Evolutionary conservation across 495 filamentous ascomycete genomes (phyloP).

Genomic region (Trichodelitschia bisporula): DNA sequence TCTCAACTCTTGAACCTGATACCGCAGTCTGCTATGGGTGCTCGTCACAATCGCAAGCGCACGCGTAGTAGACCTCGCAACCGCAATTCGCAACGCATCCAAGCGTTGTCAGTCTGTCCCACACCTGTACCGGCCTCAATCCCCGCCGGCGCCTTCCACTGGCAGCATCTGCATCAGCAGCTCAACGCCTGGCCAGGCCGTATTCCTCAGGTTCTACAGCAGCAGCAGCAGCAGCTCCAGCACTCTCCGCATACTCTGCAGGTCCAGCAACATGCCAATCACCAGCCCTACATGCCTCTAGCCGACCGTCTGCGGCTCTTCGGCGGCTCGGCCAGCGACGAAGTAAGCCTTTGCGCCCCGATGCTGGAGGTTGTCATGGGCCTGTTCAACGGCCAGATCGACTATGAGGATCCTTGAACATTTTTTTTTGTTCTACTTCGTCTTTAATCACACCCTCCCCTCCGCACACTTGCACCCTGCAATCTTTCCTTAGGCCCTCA

Average conservation of each 20-base stretch:
- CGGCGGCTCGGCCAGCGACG: conserved; percentile 12
- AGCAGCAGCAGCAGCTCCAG: conserved; percentile 4
- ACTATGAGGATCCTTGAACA: conserved; percentile 15
- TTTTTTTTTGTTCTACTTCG: background rate
- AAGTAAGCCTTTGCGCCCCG: conserved; percentile 11
- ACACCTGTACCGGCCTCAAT: conserved; percentile 5
- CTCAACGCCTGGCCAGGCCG: background rate
- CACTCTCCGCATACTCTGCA: background rate
- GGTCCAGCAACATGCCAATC: background rate
- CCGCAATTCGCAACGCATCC: conserved; percentile 8
- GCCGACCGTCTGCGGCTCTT: conserved; percentile 10
- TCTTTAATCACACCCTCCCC: too few relatives aligned
- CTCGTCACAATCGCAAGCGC: conserved; percentile 14
- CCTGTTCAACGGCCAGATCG: conserved; percentile 14
- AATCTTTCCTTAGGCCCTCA: too few relatives aligned
- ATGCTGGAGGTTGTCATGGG: conserved; percentile 17
- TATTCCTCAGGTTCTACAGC: background rate
- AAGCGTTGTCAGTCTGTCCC: conserved; percentile 5
- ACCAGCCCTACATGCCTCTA: conserved; percentile 2
- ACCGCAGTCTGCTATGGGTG: conserved; percentile 12
- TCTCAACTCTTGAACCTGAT: too few relatives aligned
- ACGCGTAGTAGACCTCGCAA: conserved; percentile 14
- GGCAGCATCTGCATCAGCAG: conserved; percentile 1
- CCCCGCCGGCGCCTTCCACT: conserved; percentile 3
- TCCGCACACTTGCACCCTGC: too few relatives aligned